These are phyloP conservation scores for Candida golubevii DNA, from an alignment of 805 yeast species.

Conservation along the genomic window DNA sequence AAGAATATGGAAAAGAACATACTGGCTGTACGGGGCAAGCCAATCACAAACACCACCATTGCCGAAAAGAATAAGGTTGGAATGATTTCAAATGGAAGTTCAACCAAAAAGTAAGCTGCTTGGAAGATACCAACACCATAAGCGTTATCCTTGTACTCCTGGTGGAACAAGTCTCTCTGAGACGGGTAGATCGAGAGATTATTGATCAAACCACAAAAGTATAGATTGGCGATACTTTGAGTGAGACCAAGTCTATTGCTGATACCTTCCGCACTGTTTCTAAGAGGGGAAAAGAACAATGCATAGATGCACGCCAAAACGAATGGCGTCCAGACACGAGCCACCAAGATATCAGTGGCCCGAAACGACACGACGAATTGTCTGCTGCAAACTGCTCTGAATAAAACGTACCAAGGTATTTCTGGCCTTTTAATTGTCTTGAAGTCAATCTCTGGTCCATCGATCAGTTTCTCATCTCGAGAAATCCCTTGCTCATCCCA, in stretches of 20 bases:
- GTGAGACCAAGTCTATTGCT: slow-evolving; percentile 68
- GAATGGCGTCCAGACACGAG: slow-evolving; percentile 61
- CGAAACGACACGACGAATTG: slow-evolving; percentile 34
- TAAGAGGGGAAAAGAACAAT: slow-evolving; percentile 51
- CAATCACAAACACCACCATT: slow-evolving; percentile 65
- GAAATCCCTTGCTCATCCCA: slow-evolving; percentile 37
- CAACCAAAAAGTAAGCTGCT: slow-evolving; percentile 53
- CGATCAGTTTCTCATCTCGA: not conserved
- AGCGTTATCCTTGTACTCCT: slow-evolving; percentile 70
- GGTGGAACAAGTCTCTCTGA: slow-evolving; percentile 72
- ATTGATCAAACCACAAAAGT: slow-evolving; percentile 75
- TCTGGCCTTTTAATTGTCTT: slow-evolving; percentile 28
- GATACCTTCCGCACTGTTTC: slow-evolving; percentile 44
- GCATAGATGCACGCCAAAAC: slow-evolving; percentile 64
- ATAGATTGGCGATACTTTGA: slow-evolving; percentile 68
- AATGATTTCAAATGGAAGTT: slow-evolving; percentile 63
- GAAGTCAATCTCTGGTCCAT: slow-evolving; percentile 16
- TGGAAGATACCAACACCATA: slow-evolving; percentile 66
- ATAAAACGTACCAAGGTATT: slow-evolving; percentile 23
- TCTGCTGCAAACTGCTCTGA: slow-evolving; percentile 29
- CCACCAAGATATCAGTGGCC: slow-evolving; percentile 51
- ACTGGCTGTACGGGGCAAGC: slow-evolving; percentile 62
- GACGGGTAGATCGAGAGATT: slow-evolving; percentile 72
- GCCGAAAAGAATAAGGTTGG: slow-evolving; percentile 56
- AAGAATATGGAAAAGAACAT: slow-evolving; percentile 65